Conservation (phyloP, 2,329 filamentous ascomycete genomes). For the Alternaria triticina region DNA sequence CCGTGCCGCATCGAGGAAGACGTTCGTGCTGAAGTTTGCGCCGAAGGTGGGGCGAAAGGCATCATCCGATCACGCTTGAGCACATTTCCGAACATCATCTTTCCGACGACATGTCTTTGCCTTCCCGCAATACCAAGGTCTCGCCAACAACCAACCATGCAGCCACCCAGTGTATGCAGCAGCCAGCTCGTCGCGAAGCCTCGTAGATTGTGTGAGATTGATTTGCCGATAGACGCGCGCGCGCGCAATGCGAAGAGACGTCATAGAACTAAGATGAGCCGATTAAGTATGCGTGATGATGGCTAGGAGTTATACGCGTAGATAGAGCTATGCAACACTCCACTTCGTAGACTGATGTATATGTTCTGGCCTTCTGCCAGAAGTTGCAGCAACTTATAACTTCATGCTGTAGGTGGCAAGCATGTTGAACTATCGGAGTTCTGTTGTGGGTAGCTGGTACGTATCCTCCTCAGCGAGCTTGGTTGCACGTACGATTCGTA, state of each 20-base stretch:
- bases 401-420: background rate
- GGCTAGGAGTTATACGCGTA: background rate
- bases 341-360: background rate
- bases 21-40: conserved; percentile 2
- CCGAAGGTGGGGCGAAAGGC: background rate
- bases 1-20: background rate
- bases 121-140: background rate
- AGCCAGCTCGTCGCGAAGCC: background rate
- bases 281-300: background rate
- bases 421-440: background rate
- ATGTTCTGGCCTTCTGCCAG: background rate
- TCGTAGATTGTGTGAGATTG: background rate
- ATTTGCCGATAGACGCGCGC: background rate
- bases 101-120: background rate
- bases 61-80: conserved; percentile 3
- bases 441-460: background rate
- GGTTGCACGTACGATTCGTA: background rate
- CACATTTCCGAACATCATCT: background rate
- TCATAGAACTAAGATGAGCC: background rate
- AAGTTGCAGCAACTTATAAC: background rate
- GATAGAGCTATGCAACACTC: background rate
- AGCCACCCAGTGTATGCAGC: background rate
- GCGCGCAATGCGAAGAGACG: background rate
- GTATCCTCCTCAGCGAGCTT: background rate
- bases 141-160: background rate